These are phyloP conservation scores for Eimeria necatrix DNA, from an alignment of 169 alveolate genomes.

Conservation along the genomic window DNA sequence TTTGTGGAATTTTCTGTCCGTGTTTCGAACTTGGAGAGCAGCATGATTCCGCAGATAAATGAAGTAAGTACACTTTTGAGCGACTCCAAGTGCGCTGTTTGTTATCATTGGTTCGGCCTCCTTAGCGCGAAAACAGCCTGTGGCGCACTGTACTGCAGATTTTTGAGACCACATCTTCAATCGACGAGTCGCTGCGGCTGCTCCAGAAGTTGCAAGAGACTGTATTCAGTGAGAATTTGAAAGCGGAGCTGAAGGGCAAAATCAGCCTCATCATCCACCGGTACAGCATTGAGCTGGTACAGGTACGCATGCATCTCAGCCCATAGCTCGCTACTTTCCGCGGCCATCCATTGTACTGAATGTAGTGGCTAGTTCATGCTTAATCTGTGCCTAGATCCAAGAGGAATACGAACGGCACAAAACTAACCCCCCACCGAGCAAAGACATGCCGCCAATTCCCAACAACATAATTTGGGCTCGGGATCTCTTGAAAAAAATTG, in stretches of 20 bases:
- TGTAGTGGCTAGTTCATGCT: neutral
- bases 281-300: slow-evolving; percentile 93
- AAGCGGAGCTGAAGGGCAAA: slow-evolving; percentile 92
- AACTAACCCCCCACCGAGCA: slow-evolving; percentile 94
- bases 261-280: slow-evolving; percentile 94
- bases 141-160: slow-evolving; percentile 40
- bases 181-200: slow-evolving; percentile 93
- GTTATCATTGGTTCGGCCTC: neutral
- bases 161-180: slow-evolving; percentile 90
- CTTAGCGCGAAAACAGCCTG: too few species aligned
- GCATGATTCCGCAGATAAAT: slow-evolving; percentile 94
- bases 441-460: slow-evolving; percentile 96
- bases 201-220: slow-evolving; percentile 94
- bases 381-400: slow-evolving; percentile 85
- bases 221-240: slow-evolving; percentile 93
- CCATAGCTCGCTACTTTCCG: neutral
- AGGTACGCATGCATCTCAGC: neutral
- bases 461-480: slow-evolving; percentile 97
- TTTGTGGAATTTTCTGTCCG: slow-evolving; percentile 97
- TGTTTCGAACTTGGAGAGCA: slow-evolving; percentile 89
- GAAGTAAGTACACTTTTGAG: slow-evolving; percentile 80
- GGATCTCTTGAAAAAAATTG: slow-evolving; percentile 94
- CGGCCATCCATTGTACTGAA: neutral
- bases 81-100: neutral
- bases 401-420: slow-evolving; percentile 92